These are phyloP conservation scores for Kondoa malvinella DNA, from an alignment of 768 basidiomycete species.

Conservation along the genomic window DNA sequence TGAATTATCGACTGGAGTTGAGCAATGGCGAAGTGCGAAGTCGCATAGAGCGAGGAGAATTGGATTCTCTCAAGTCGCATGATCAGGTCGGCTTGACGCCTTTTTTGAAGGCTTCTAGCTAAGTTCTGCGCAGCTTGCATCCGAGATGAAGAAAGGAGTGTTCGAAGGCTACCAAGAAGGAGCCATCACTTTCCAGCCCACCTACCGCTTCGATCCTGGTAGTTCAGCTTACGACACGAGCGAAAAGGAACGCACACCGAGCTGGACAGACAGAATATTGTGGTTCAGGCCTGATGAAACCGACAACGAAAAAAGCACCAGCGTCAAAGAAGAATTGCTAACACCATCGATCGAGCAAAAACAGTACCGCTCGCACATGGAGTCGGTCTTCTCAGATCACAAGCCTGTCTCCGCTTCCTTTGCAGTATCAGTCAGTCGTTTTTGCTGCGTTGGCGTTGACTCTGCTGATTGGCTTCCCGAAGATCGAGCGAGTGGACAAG, in stretches of 20 bases:
- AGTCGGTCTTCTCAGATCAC: background rate
- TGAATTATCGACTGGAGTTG: constrained; percentile 30
- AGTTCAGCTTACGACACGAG: constrained; percentile 21
- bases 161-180: constrained; percentile 28
- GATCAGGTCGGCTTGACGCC: constrained; percentile 27
- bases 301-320: background rate
- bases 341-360: constrained; percentile 7
- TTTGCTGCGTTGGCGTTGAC: background rate
- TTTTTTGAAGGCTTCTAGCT: background rate
- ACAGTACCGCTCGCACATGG: background rate
- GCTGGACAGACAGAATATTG: constrained; percentile 31
- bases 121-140: constrained; percentile 11
- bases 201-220: constrained; percentile 30
- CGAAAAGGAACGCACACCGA: constrained; percentile 28
- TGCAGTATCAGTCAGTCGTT: background rate
- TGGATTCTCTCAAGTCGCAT: constrained; percentile 24
- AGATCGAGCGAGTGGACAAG: background rate
- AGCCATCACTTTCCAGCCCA: constrained; percentile 28
- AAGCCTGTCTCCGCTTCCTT: constrained; percentile 1
- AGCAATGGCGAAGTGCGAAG: constrained; percentile 22
- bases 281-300: constrained; percentile 9
- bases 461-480: background rate
- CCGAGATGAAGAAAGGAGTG: constrained; percentile 9
- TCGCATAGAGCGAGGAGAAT: constrained; percentile 23
- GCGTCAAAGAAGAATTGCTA: background rate